These are phyloP conservation scores for Ophiostoma australiae DNA, from an alignment of 2,329 filamentous ascomycete genomes.

Conservation along the genomic window DNA sequence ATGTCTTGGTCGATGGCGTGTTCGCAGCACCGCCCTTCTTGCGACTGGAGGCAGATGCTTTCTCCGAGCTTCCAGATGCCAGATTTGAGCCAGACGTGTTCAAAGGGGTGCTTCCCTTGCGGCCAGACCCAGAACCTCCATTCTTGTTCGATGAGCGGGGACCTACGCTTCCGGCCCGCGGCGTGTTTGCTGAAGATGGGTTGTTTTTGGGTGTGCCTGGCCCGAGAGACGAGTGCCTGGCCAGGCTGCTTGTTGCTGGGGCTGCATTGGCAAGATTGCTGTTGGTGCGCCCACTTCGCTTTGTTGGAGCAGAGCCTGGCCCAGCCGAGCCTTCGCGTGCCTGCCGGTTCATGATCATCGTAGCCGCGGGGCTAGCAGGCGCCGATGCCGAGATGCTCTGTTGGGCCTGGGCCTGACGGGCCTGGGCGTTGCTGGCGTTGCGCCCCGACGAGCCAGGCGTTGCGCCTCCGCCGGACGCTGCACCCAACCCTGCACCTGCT, in stretches of 20 bases:
- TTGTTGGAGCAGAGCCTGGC: slow-evolving; percentile 45
- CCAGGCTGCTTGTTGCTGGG: slow-evolving; percentile 53
- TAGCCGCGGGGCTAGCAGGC: slow-evolving; percentile 56
- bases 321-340: slow-evolving; percentile 55
- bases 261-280: slow-evolving; percentile 46
- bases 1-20: slow-evolving; percentile 48
- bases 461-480: background rate
- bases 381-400: slow-evolving; percentile 51
- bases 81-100: slow-evolving; percentile 10
- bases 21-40: slow-evolving; percentile 43
- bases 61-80: slow-evolving; percentile 29
- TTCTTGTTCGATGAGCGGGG: slow-evolving; percentile 51
- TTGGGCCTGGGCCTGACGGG: slow-evolving; percentile 48
- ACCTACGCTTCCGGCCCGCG: slow-evolving; percentile 53
- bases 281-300: slow-evolving; percentile 49
- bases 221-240: slow-evolving; percentile 58
- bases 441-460: background rate
- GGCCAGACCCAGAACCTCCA: slow-evolving; percentile 37
- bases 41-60: slow-evolving; percentile 35
- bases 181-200: slow-evolving; percentile 31
- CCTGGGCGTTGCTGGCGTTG: slow-evolving; percentile 34
- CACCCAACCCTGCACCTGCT: background rate
- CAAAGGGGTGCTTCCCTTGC: slow-evolving; percentile 46
- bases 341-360: slow-evolving; percentile 54
- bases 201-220: slow-evolving; percentile 56